Evolutionary conservation across 371 early-diverging fungal species (phyloP), one percentile per base, ranked within the genome.

Genomic region (Mucor circinelloides): DNA sequence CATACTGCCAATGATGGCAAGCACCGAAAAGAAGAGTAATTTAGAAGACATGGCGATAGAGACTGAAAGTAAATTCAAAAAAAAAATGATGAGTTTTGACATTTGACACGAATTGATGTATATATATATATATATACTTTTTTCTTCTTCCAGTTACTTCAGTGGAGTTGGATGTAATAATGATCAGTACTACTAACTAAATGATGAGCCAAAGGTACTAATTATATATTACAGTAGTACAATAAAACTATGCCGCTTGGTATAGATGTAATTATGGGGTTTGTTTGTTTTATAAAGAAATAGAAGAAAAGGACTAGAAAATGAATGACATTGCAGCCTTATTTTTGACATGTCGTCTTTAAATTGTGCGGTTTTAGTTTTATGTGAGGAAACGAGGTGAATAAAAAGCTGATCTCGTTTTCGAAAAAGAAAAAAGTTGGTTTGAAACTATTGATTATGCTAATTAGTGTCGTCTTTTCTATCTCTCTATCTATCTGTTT

Each of bases 201-300:
- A 52, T 13, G 52, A 52, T 52, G 40, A 40, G 25, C 28, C 23
- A 52, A 52, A 27, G 23, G 23, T 27, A 3, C 52, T 52, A 52
- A 52, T 52, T 52, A 52, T 52, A 52, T 25, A 50, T 52, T 40
- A 27, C 21, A 52, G 52, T 52, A 27, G 52, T 52, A 52, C 52
- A 52, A 27, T 25, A 25, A 13, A 25, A 52, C 40, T 27, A 21
- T 27, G 25, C 23, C 25, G 25, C 23, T 52, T 52, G 27, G 12
- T 27, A 52, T 27, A 27, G 25, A 1, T 52, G 12, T 27, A 52
- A 52, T 52, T 25, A 25, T 52, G 3, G 27, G 17, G 5, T 40
- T 17, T 40, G 17, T 40, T 40, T 40, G 40, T 40, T 40, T 17
- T 4, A 5, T 40, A 17, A 40, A 40, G 40, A 17, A 40, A 0